Percentiles rank a stretch among this genome's conserved stretches.
Conservation (phyloP, 305 asterid genomes). For the Petunia hybrid region DNA sequence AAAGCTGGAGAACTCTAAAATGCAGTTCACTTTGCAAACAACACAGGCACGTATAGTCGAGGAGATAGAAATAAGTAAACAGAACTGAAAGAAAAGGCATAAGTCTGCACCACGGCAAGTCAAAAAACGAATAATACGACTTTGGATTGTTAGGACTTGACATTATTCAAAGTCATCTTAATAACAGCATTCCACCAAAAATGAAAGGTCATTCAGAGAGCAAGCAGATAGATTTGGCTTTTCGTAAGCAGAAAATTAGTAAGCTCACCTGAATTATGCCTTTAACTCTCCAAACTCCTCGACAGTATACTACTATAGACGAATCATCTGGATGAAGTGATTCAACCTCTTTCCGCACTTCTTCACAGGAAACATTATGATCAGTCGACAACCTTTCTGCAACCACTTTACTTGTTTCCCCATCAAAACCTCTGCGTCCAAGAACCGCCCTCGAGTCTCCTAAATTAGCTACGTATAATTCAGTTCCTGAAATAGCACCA, state of each 20-base stretch:
- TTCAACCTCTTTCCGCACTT: conserved; percentile 90
- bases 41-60: background rate
- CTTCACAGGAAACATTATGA: conserved; percentile 85
- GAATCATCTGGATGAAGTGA: conserved; percentile 86
- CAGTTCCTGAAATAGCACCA: conserved; percentile 86
- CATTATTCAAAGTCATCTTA: background rate
- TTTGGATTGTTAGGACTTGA: background rate
- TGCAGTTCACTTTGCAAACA: conserved; percentile 22
- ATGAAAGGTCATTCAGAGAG: background rate
- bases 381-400: conserved; percentile 93
- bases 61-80: background rate
- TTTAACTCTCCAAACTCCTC: conserved; percentile 98
- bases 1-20: conserved; percentile 19
- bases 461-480: conserved; percentile 79
- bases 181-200: background rate
- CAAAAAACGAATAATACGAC: background rate
- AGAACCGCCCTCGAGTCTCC: conserved; percentile 99
- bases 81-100: background rate
- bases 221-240: background rate
- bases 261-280: conserved; percentile 92
- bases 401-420: conserved; percentile 66
- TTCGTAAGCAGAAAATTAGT: background rate
- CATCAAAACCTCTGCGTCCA: conserved; percentile 76
- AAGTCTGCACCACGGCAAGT: background rate
- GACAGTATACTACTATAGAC: conserved; percentile 73